Base-by-base conservation (phyloP, 2,329 filamentous ascomycete species). In the Endoconidiophora laricicola region DNA sequence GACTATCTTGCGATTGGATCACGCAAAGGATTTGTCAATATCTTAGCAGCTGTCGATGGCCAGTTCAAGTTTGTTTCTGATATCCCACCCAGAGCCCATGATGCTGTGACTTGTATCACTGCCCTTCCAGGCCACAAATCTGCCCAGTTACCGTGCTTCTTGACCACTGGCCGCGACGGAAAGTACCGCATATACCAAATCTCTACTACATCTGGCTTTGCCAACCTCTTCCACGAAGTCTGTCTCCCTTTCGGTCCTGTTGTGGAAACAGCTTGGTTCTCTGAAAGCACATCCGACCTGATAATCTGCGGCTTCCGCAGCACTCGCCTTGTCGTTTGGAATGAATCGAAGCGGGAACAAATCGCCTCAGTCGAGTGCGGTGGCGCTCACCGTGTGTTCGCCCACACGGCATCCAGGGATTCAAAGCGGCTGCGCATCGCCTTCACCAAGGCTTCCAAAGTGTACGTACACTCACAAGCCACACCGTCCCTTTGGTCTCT, bases 291-390 rank as follows among this genome's bases (percentile, higher is more conserved):
- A 0, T 62, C 68, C 1, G 71, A 83, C 44, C 66, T 94, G 1
- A 67, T 87, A 24, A 66, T 94, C 10, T 84, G 81, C 60, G 90
- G 90, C 2, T 96, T 95, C 65, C 78, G 76, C 50, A 79, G 83
- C 60, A 86, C 79, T 54, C 70, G 78, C 44, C 93, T 96, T 59
- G 69, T 94, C 10, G 73, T 90, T 7, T 91, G 85, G 76, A 85
- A 94, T 60, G 79, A 84, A 60, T 79, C 76, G 0, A 68, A 68
- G 1, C 78, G 85, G 52, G 73, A 77, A 50, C 82, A 90, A 58
- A 63, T 90, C 14, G 74, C 81, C 49, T 72, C 70, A 1, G 71
- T 94, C 26, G 79, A 87, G 45, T 95, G 90, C 60, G 90, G 88
- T 50, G 90, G 90, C 33, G 80, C 79, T 0, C 86, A 94, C 60